Percentiles rank a stretch among this genome's conserved stretches.
These are phyloP conservation scores for Prunus kanzakura DNA, from an alignment of 306 rosid genomes.

Conservation along the genomic window DNA sequence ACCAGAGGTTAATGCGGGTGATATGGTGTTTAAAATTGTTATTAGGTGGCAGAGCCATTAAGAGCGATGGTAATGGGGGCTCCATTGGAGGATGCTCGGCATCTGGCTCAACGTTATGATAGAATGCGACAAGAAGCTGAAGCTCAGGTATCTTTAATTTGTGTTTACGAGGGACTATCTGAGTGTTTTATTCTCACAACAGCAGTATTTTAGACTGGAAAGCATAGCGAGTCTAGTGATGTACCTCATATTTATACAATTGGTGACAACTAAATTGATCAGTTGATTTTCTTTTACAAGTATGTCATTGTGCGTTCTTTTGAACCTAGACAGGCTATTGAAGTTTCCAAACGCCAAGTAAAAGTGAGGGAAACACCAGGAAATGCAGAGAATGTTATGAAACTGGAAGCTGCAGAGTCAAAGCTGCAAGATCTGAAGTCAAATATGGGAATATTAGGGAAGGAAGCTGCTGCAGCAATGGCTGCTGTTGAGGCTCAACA, in stretches of 20 bases:
- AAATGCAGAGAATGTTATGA: conserved; percentile 64
- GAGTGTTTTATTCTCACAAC: neutral
- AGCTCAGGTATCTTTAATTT: conserved; percentile 64
- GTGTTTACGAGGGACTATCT: neutral
- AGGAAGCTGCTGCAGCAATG: conserved; percentile 98
- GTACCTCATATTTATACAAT: neutral
- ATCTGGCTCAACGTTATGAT: conserved; percentile 94
- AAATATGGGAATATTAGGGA: conserved; percentile 86
- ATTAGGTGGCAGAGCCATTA: conserved; percentile 88
- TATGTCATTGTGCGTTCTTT: conserved; percentile 39
- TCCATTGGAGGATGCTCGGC: conserved; percentile 93
- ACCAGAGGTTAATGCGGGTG: neutral
- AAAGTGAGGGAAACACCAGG: conserved; percentile 81
- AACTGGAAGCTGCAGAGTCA: conserved; percentile 82
- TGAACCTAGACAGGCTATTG: conserved; percentile 94
- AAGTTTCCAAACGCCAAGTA: conserved; percentile 88
- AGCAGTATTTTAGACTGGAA: neutral
- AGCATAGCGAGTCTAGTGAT: neutral
- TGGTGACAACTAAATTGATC: conserved; percentile 7
- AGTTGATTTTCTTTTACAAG: conserved; percentile 15
- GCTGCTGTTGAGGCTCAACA: conserved; percentile 98
- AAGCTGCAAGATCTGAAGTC: conserved; percentile 85
- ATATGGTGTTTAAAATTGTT: conserved; percentile 22
- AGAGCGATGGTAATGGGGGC: conserved; percentile 95
- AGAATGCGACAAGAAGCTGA: conserved; percentile 95